Evolutionary conservation across 768 basidiomycete species (phyloP).

Genomic region (Dentipellis fragilis): DNA sequence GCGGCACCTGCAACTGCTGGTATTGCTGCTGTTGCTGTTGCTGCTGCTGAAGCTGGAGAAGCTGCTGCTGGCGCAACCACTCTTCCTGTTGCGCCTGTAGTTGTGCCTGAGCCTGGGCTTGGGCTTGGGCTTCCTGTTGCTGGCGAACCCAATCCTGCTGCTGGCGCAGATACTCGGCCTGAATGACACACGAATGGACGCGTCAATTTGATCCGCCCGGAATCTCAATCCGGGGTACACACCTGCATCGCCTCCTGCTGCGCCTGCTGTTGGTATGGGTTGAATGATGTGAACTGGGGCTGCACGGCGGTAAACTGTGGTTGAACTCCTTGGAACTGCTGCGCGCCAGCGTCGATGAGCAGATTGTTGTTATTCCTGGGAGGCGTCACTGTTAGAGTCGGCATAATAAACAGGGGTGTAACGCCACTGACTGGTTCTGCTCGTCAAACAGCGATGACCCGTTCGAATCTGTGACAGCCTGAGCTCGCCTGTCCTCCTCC

Average conservation of each 20-base stretch:
- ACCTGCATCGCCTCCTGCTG: conserved; percentile 82
- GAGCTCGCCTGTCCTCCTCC: conserved; percentile 72
- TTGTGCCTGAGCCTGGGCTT: conserved; percentile 34
- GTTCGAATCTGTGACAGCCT: conserved; percentile 65
- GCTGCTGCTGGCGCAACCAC: conserved; percentile 55
- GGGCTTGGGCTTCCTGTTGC: conserved; percentile 41
- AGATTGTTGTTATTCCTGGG: conserved; percentile 6
- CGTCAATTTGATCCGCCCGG: not conserved
- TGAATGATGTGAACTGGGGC: conserved; percentile 87
- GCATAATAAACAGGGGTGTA: not conserved
- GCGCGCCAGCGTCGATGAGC: conserved; percentile 2
- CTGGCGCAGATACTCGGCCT: conserved; percentile 36
- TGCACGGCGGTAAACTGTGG: conserved; percentile 42
- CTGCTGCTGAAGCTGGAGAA: conserved; percentile 41
- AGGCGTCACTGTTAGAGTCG: not conserved
- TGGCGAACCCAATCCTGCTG: conserved; percentile 68
- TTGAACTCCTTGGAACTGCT: not conserved
- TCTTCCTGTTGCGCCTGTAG: conserved; percentile 42
- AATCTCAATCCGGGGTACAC: not conserved
- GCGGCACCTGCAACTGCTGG: conserved; percentile 6
- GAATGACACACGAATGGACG: not conserved
- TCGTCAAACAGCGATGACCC: conserved; percentile 79
- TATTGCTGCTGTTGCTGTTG: conserved; percentile 32
- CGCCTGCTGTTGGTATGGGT: conserved; percentile 87
- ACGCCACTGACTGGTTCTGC: conserved; percentile 38